These are phyloP conservation scores for Penicillium sp. DNA, from an alignment of 2,329 filamentous ascomycete species.

Conservation along the genomic window DNA sequence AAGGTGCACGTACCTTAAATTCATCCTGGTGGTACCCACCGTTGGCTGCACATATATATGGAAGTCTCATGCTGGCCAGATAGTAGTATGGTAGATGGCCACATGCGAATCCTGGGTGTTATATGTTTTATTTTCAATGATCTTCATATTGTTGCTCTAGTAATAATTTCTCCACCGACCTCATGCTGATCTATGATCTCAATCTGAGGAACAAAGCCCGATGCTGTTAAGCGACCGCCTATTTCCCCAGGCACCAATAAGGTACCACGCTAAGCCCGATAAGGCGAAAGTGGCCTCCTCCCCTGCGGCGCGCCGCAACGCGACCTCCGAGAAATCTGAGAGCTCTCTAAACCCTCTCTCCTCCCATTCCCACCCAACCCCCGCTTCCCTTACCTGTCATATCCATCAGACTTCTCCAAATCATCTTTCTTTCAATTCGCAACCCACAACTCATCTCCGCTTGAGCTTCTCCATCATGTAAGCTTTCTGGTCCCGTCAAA, in stretches of 20 bases:
- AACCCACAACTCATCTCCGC: slow-evolving; percentile 5
- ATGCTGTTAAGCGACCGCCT: background rate
- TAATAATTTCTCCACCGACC: too few relatives aligned
- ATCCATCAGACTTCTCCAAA: background rate
- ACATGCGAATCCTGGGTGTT: too few relatives aligned
- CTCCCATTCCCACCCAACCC: slow-evolving; percentile 9
- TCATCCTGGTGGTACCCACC: too few relatives aligned
- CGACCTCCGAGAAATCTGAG: slow-evolving; percentile 34
- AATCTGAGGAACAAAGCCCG: too few relatives aligned
- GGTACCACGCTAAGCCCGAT: slow-evolving; percentile 25
- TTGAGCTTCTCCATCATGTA: slow-evolving; percentile 45
- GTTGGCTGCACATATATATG: too few relatives aligned
- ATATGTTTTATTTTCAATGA: too few relatives aligned
- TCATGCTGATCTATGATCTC: too few relatives aligned
- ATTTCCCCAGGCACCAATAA: slow-evolving; percentile 22
- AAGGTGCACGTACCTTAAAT: too few relatives aligned
- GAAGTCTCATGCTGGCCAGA: too few relatives aligned
- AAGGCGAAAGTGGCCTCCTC: slow-evolving; percentile 29
- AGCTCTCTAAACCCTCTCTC: slow-evolving; percentile 20
- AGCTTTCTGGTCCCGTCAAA: slow-evolving; percentile 21
- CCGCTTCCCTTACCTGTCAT: slow-evolving; percentile 7
- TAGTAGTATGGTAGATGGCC: too few relatives aligned
- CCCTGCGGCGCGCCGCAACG: slow-evolving; percentile 33
- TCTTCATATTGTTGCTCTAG: too few relatives aligned
- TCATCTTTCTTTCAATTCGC: background rate